These are phyloP conservation scores for Metschnikowia santaceciliae DNA, from an alignment of 805 yeast species.

Conservation along the genomic window DNA sequence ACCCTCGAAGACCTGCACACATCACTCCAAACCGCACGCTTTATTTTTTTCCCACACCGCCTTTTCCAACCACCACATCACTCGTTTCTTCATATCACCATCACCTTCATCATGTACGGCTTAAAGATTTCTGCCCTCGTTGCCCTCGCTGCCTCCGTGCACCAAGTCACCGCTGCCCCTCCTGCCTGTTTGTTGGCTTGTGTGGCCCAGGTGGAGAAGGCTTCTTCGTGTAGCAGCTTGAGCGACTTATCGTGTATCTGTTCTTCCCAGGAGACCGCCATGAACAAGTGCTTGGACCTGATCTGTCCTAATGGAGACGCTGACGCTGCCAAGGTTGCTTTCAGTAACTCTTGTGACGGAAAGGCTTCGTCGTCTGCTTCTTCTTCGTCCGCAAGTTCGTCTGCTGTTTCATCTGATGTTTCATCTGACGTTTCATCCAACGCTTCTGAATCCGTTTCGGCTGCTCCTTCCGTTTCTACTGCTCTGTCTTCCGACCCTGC, in stretches of 20 bases:
- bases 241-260: constrained; percentile 70
- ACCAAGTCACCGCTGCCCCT: constrained; percentile 62
- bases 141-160: constrained; percentile 38
- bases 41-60: constrained; percentile 4
- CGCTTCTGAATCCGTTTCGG: constrained; percentile 9
- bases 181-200: constrained; percentile 93
- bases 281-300: constrained; percentile 59
- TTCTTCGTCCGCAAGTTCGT: constrained; percentile 14
- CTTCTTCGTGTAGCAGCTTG: constrained; percentile 53
- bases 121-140: constrained; percentile 15
- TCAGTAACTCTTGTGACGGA: constrained; percentile 49
- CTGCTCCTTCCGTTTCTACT: constrained; percentile 18
- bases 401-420: constrained; percentile 12
- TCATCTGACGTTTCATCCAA: constrained; percentile 2
- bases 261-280: constrained; percentile 46
- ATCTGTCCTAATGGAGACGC: constrained; percentile 66
- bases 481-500: constrained; percentile 19
- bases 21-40: neutral
- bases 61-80: neutral
- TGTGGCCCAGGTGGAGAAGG: constrained; percentile 65
- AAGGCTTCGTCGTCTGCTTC: constrained; percentile 34
- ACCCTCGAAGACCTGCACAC: constrained; percentile 7
- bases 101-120: constrained; percentile 8
- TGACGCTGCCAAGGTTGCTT: constrained; percentile 55
- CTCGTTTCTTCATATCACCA: constrained; percentile 1